Evolutionary conservation across 129 eudicot species (phyloP), one percentile per base, ranked within the genome.

Genomic region (Glebionis coronaria): DNA sequence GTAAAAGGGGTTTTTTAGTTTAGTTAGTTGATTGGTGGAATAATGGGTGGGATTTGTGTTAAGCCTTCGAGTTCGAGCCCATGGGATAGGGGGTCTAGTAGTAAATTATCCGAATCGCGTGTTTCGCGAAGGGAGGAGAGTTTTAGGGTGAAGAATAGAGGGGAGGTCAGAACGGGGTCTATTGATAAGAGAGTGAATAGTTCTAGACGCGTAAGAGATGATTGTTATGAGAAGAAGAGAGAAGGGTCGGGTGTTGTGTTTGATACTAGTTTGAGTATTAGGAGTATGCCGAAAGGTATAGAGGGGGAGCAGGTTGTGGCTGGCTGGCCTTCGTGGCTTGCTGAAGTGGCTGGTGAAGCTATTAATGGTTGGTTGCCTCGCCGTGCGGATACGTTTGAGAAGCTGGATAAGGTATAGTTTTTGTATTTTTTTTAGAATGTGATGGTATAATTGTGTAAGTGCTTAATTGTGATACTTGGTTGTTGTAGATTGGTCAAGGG

Each of bases 291-390:
- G 0, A 85, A 77, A 60, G 80, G 89, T 9, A 46, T 54, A 40
- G 84, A 85, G 74, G 94, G 84, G 25, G 98, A 91, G 61, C 88
- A 83, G 67, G 73, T 91, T 23, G 89, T 87, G 1, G 98, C 98
- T 2, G 98, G 98, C 44, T 91, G 98, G 98, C 98, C 98, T 49
- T 83, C 91, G 71, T 91, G 96, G 98, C 95, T 91, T 49, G 91
- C 77, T 44, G 69, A 75, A 7, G 96, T 70, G 4, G 96, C 98
- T 10, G 87, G 85, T 14, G 98, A 91, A 73, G 95, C 98, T 10
- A 78, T 88, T 44, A 73, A 54, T 55, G 98, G 93, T 50, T 91
- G 98, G 98, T 35, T 91, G 57, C 96, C 98, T 3, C 81, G 96
- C 1, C 71, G 77, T 75, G 91, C 98, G 0, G 91, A 85, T 53